Percentiles rank a stretch among this genome's conserved stretches.
Evolutionary conservation across 805 yeast species (phyloP).

Genomic region (Candida montana): DNA sequence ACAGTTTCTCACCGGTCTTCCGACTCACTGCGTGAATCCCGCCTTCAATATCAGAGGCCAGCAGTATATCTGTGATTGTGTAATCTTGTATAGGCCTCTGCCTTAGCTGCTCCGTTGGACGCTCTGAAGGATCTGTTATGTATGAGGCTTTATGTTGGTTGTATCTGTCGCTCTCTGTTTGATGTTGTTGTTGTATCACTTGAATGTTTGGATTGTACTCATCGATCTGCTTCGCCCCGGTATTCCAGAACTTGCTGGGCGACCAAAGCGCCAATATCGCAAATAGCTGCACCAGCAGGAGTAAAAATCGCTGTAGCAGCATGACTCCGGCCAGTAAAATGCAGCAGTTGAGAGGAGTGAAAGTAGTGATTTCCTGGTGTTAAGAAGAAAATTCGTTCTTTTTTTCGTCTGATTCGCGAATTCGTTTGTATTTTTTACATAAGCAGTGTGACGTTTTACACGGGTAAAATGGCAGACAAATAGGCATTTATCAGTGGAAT

Average conservation of each 20-base stretch:
- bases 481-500: too few relatives aligned
- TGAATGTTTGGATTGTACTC: background rate
- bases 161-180: too few relatives aligned
- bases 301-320: background rate
- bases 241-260: background rate
- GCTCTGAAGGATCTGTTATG: constrained; percentile 3
- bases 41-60: constrained; percentile 84
- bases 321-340: too few relatives aligned
- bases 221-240: background rate
- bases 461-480: too few relatives aligned
- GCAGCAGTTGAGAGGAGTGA: too few relatives aligned
- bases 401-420: too few relatives aligned
- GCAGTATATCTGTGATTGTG: constrained; percentile 61
- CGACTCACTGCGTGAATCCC: constrained; percentile 77
- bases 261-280: constrained; percentile 6
- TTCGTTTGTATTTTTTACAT: too few relatives aligned
- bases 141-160: background rate
- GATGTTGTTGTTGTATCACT: background rate
- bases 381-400: too few relatives aligned
- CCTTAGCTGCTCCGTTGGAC: constrained; percentile 1
- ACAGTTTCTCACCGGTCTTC: constrained; percentile 63
- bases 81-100: constrained; percentile 53
- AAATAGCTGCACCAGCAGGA: background rate
- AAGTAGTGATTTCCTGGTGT: too few relatives aligned
- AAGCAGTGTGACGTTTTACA: too few relatives aligned